phyloP scores from a whole-genome alignment of 441 rosid species.

The Macaranga tanarius region DNA sequence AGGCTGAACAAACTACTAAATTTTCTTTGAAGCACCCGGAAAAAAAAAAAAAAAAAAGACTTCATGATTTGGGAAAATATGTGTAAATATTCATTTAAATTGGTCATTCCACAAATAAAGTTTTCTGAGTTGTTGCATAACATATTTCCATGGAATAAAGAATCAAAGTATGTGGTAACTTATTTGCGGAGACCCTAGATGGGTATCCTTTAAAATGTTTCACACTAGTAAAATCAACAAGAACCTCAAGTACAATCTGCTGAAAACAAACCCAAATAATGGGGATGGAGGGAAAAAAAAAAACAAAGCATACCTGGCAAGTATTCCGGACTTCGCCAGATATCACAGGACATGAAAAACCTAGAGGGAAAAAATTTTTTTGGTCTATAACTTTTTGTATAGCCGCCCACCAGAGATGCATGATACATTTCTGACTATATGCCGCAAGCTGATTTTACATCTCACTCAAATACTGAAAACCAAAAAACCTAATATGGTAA shows the following conservation, averaged over 20 bases:
- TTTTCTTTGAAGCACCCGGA: too few relatives aligned
- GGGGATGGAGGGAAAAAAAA: constrained; percentile 32
- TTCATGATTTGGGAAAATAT: too few relatives aligned
- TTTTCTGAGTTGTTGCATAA: constrained; percentile 24
- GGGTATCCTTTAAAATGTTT: constrained; percentile 58
- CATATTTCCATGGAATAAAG: constrained; percentile 31
- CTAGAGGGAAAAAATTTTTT: constrained; percentile 23
- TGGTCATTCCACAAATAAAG: not conserved
- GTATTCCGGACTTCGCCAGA: constrained; percentile 41
- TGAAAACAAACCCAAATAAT: constrained; percentile 43
- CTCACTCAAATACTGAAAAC: constrained; percentile 45
- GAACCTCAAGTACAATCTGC: constrained; percentile 65
- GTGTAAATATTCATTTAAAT: not conserved
- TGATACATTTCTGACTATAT: constrained; percentile 59
- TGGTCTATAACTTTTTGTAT: constrained; percentile 48
- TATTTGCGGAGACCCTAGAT: constrained; percentile 66
- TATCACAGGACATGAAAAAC: constrained; percentile 38
- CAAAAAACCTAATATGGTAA: constrained; percentile 18
- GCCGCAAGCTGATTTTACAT: constrained; percentile 63
- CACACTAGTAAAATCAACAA: constrained; percentile 60
- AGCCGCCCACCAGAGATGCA: constrained; percentile 56
- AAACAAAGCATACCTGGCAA: constrained; percentile 41
- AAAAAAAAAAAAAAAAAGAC: too few relatives aligned
- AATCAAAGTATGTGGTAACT: constrained; percentile 44
- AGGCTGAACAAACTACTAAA: too few relatives aligned